These are phyloP conservation scores for Ormosia semicastrata DNA, from an alignment of 306 rosid genomes.

Conservation along the genomic window DNA sequence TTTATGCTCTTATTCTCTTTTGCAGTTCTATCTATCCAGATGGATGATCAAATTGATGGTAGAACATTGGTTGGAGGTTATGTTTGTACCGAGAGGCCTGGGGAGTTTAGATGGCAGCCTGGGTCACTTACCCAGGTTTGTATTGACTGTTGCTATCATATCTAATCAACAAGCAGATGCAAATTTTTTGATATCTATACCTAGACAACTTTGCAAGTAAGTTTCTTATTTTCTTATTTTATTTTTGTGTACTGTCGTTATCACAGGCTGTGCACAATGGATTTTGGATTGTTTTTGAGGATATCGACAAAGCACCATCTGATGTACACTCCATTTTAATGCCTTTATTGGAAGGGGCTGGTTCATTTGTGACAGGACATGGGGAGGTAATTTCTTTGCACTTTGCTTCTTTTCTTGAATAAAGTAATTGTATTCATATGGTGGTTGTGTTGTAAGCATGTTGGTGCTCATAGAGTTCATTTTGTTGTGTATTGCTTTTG, in stretches of 20 bases:
- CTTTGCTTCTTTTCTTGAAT: background rate
- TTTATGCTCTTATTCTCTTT: constrained; percentile 19
- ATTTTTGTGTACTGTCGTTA: background rate
- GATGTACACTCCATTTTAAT: constrained; percentile 75
- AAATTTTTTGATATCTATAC: background rate
- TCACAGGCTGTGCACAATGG: constrained; percentile 84
- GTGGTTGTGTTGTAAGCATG: background rate
- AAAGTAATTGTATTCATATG: background rate
- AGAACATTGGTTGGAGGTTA: constrained; percentile 81
- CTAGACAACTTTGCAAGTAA: background rate
- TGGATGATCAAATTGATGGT: constrained; percentile 96
- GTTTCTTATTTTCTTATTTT: background rate
- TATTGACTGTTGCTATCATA: constrained; percentile 9
- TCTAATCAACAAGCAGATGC: background rate
- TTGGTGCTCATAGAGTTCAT: background rate
- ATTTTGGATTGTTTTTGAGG: constrained; percentile 94
- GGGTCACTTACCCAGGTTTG: constrained; percentile 94
- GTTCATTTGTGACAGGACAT: constrained; percentile 62
- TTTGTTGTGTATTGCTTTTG: background rate
- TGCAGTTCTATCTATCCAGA: constrained; percentile 81
- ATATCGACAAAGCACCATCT: constrained; percentile 83
- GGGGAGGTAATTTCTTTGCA: constrained; percentile 68
- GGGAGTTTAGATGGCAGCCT: constrained; percentile 96
- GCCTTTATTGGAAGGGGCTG: constrained; percentile 75
- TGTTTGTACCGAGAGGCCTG: constrained; percentile 82